Evolutionary conservation across 192 early-diverging fungal genomes (phyloP), one percentile per base, ranked within the genome.

Genomic region (Podila horticola): DNA sequence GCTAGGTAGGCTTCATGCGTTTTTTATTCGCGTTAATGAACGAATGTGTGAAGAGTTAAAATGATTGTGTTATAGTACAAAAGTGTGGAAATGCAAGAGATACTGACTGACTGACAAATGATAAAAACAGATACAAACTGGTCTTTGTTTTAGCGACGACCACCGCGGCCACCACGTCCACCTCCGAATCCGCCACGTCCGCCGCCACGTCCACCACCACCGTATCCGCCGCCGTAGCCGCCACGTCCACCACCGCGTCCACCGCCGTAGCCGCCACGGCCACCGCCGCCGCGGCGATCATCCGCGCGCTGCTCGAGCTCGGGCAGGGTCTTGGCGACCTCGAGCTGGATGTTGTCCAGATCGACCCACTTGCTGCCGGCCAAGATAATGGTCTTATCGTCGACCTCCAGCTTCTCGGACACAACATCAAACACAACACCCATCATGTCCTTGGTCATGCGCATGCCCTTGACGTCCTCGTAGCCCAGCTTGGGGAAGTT

Each of bases 341-440:
- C 88, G 8, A 98, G 73, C 6, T 85, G 81, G 61, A 97, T 90
- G 30, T 87, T 92, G 34, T 73, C 68, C 55, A 85, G 77, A 59
- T 92, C 90, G n/a, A 79, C 81, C 96, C 96, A 98, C 59, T 87
- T 75, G 55, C 79, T 76, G 48, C 94, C 94, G 38, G 85, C 91
- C 69, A 95, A 82, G 20, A 82, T 62, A 67, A 79, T 82, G 24
- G 36, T 82, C 57, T 85, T 88, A 33, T 88, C 74, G 57, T 81
- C 82, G 11, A 92, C 74, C 71, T 93, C 87, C 33, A 96, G 83
- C 72, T 97, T 92, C 26, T 86, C 82, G 3, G 90, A 84, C 22
- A 82, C 79, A 26, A 99, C 84, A 88, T 99, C 97, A 62, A 94
- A 94, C 11, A 96, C 93, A 28, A 94, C 94, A 57, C 95, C 93